Base-by-base conservation (phyloP, 2,329 filamentous ascomycete genomes). In the Fusarium austroafricanum region DNA sequence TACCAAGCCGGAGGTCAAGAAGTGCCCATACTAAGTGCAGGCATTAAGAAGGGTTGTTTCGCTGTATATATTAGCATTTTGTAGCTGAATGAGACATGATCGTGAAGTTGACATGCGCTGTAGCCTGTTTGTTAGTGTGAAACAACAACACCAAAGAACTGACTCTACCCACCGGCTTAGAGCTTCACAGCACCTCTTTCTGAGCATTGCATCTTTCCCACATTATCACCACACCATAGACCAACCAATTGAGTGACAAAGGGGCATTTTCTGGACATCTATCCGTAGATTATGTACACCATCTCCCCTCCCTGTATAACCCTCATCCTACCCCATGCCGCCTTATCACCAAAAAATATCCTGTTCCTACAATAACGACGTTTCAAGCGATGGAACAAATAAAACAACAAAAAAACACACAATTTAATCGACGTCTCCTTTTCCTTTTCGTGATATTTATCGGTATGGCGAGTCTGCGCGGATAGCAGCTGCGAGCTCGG, bases 391-490 rank as follows among this genome's bases (percentile, higher is more conserved):
- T 44, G 55, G 33, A 57, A 54, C 53, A 58, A 67, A 51, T 35
- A 51, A 61, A 59, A 42, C 37, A 67, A 64, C 29, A 61, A 23
- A 23, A 58, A 31, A 55, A 40, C 47, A 64, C 66, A 61, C 53
- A 55, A 42, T 52, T 42, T 37, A 46, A 55, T 51, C 45, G 20
- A 55, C 40, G 15, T 62, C 49, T 66, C 61, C 29, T 33, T 63
- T 35, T 45, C 66, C 33, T 62, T 65, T 71, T 59, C 54, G 40
- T 65, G 14, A 28, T 40, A 12, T 72, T 81, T 90, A 95, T 86
- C 92, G 88, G 84, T 94, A 98, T 51, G 95, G 95, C 55, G 94
- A 90, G 85, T 99, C 96, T 65, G 96, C 96, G 77, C 94, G 90
- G 78, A 96, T 96, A 72, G 89, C 90, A 60, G 96, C 95, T 2